A percentile compares a stretch with the other conserved stretches of the same genome.
Evolutionary conservation across 2,329 filamentous ascomycete genomes (phyloP).

Genomic region (Trichoderma cornu-damae): DNA sequence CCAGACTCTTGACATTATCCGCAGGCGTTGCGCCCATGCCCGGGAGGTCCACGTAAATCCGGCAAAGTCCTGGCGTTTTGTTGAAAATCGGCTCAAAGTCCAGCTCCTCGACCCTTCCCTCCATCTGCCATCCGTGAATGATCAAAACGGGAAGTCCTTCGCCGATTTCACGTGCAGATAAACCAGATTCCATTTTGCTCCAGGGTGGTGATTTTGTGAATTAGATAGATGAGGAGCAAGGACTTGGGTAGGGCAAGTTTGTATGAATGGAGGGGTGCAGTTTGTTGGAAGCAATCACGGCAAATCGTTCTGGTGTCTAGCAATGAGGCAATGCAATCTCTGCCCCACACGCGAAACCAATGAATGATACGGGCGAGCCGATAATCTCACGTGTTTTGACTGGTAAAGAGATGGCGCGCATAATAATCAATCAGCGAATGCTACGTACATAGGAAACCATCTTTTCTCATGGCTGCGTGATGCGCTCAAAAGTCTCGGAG

Average conservation of each 20-base stretch:
- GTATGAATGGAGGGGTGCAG: neutral
- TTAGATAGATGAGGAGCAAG: neutral
- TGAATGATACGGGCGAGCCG: neutral
- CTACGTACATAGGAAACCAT: too few relatives aligned
- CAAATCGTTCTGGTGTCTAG: neutral
- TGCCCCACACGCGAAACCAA: neutral
- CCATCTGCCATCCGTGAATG: conserved; percentile 19
- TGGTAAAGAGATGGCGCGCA: neutral
- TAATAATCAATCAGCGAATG: neutral
- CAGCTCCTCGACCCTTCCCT: conserved; percentile 11
- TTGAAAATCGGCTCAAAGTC: conserved; percentile 20
- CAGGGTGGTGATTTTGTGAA: neutral
- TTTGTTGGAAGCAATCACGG: neutral
- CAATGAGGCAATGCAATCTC: neutral
- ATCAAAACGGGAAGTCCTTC: conserved; percentile 16
- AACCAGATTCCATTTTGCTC: neutral
- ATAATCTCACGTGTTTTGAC: neutral
- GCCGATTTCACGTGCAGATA: conserved; percentile 15
- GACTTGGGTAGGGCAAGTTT: neutral
- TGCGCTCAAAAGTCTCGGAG: too few relatives aligned
- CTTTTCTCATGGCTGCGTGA: too few relatives aligned
- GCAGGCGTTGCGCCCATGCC: conserved; percentile 19
- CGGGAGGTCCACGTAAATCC: conserved; percentile 19
- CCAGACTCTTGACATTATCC: conserved; percentile 1
- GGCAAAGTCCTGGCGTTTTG: conserved; percentile 14